These are phyloP conservation scores for Komagataella phaffii DNA, from an alignment of 805 yeast genomes.

Conservation along the genomic window DNA sequence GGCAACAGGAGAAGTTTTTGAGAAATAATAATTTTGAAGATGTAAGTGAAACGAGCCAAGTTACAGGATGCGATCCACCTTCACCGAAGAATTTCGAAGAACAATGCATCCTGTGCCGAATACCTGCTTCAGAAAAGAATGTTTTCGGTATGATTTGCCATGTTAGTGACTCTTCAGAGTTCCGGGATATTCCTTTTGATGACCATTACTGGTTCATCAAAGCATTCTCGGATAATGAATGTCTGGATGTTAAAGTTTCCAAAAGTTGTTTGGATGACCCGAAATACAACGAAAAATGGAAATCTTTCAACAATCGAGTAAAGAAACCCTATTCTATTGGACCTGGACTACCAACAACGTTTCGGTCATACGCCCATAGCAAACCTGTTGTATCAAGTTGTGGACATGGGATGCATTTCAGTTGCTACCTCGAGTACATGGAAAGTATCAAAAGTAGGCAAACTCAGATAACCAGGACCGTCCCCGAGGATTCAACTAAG, in stretches of 20 bases:
- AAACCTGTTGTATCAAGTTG: slow-evolving; percentile 57
- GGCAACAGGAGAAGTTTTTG: slow-evolving; percentile 68
- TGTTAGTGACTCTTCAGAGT: slow-evolving; percentile 42
- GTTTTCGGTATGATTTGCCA: slow-evolving; percentile 67
- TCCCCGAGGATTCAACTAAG: slow-evolving; percentile 60
- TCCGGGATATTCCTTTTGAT: slow-evolving; percentile 50
- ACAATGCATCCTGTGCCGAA: slow-evolving; percentile 73
- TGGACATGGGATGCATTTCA: slow-evolving; percentile 87
- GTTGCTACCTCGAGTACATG: slow-evolving; percentile 58
- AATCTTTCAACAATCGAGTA: slow-evolving; percentile 22
- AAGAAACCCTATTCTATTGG: slow-evolving; percentile 35
- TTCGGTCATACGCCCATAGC: slow-evolving; percentile 21
- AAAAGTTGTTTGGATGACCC: neutral
- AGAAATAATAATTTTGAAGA: slow-evolving; percentile 29
- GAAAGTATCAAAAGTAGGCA: slow-evolving; percentile 36
- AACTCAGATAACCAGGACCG: slow-evolving; percentile 68
- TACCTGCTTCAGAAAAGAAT: slow-evolving; percentile 47
- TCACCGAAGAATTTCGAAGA: slow-evolving; percentile 62
- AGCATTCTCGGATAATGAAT: slow-evolving; percentile 40
- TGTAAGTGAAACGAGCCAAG: slow-evolving; percentile 26
- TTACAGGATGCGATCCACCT: slow-evolving; percentile 14
- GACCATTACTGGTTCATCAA: slow-evolving; percentile 53
- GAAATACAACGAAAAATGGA: slow-evolving; percentile 21
- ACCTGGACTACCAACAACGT: slow-evolving; percentile 47
- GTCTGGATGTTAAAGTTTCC: slow-evolving; percentile 15